Base-by-base conservation (phyloP, 352 stramenopile genomes). In the Pythium volutum region DNA sequence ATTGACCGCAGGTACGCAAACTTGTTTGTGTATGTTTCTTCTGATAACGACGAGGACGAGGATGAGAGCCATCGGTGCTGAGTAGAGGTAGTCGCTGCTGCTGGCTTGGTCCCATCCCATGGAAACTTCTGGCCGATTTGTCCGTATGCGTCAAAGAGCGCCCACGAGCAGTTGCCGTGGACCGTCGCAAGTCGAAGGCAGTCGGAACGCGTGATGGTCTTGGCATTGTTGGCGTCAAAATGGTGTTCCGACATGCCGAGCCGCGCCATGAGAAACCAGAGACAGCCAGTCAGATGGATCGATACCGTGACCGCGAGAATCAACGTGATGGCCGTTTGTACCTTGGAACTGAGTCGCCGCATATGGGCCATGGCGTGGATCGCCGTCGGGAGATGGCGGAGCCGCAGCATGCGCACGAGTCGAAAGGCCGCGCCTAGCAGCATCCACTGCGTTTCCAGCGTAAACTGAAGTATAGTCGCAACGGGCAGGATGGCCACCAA, bases 191-290 rank as follows among this genome's bases (percentile, higher is more conserved):
- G 63, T 1, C 64, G 67, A 2, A 91, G 55, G 55, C 81, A 91
- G 2, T 61, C 61, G 34, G 73, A 59, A 12, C 79, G 73, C 0
- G 81, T 81, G 20, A 87, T 41, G 16, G 26, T 49, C 7, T 72
- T 62, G 0, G 48, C 20, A 0, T 62, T 55, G 26, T 69, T 52
- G 3, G 33, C 25, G 6, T 55, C 23, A 29, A 86, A 79, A 20
- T 67, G 36, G 1, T 61, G 55, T 22, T 72, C 49, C 10, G 68
- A 55, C 29, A 82, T 71, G 38, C 75, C 83, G n/a, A 91, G 67
- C 6, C 82, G 70, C 16, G 83, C 73, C 68, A 91, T 89, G 0
- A 88, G 60, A 50, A 91, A 93, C 83, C 83, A 93, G 5, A 89
- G 51, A 57, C 83, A 93, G 3, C 81, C 83, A 0, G 71, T 73